Percentiles rank a stretch among this genome's conserved stretches.
phyloP scores from a whole-genome alignment of 208 protist genomes.

The Trypanosoma vivax region DNA sequence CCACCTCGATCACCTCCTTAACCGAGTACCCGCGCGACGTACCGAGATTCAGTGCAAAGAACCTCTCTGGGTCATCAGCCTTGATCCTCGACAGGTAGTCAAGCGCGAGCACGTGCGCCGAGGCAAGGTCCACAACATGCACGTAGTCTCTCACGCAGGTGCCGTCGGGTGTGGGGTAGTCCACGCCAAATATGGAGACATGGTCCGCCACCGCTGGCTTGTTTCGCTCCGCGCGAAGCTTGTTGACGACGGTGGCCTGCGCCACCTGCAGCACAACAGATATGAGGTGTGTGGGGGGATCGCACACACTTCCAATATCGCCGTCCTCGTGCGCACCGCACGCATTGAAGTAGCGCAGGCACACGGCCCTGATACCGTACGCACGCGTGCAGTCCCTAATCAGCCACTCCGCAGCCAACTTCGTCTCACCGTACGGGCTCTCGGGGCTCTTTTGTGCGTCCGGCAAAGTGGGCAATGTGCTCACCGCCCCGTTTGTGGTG shows the following conservation, averaged over 20 bases:
- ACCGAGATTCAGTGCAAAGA: constrained; percentile 94
- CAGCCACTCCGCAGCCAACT: constrained; percentile 91
- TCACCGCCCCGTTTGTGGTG: neutral
- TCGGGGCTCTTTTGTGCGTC: constrained; percentile 55
- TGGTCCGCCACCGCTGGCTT: constrained; percentile 27
- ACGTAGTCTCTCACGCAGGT: constrained; percentile 98
- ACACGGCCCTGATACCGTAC: constrained; percentile 75
- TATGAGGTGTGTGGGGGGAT: constrained; percentile 97
- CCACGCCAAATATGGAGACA: constrained; percentile 88
- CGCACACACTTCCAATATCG: constrained; percentile 94
- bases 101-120: constrained; percentile 91
- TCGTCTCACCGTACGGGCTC: constrained; percentile 93
- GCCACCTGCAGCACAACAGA: constrained; percentile 94
- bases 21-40: constrained; percentile 93
- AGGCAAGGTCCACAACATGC: constrained; percentile 96
- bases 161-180: constrained; percentile 94
- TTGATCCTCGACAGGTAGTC: constrained; percentile 53
- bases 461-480: constrained; percentile 56
- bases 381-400: constrained; percentile 76
- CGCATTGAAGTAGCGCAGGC: constrained; percentile 99
- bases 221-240: too few relatives aligned
- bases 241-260: too few relatives aligned
- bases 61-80: constrained; percentile 31
- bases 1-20: constrained; percentile 91
- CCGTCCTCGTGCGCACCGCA: constrained; percentile 92